Evolutionary conservation across 352 stramenopile genomes (phyloP).

Genomic region (Globisporangium echinulatum): DNA sequence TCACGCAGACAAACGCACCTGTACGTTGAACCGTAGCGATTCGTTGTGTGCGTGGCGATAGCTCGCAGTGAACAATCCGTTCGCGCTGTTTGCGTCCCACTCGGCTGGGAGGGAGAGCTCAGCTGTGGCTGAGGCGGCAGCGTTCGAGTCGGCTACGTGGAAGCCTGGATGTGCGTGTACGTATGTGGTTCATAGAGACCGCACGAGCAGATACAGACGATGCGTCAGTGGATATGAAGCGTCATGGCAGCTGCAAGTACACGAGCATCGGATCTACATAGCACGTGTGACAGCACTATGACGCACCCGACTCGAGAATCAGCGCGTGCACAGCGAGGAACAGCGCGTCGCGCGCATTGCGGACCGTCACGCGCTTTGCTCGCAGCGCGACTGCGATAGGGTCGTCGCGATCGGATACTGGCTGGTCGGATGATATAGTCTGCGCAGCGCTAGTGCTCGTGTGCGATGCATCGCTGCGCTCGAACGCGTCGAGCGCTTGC

Average conservation of each 20-base stretch:
- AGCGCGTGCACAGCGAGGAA: slow-evolving; percentile 68
- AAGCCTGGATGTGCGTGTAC: slow-evolving; percentile 8
- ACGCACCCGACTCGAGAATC: slow-evolving; percentile 59
- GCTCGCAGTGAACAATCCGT: slow-evolving; percentile 47
- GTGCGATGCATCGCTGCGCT: neutral
- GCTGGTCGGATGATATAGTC: slow-evolving; percentile 12
- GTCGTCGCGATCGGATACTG: slow-evolving; percentile 33
- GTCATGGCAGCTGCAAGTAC: neutral
- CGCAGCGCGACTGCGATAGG: slow-evolving; percentile 32
- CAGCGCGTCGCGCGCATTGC: slow-evolving; percentile 49
- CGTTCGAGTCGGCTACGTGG: neutral
- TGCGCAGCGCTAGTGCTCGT: slow-evolving; percentile 1
- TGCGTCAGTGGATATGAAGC: neutral
- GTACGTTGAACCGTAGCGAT: slow-evolving; percentile 48
- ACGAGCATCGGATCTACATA: neutral
- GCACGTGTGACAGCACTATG: neutral
- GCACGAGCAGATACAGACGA: neutral
- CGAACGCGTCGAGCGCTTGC: slow-evolving; percentile 45
- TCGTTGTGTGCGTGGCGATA: slow-evolving; percentile 53
- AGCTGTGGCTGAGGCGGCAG: neutral
- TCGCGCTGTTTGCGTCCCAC: slow-evolving; percentile 54
- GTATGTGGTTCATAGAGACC: too few relatives aligned
- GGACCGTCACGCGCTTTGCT: slow-evolving; percentile 36
- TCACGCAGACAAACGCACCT: slow-evolving; percentile 26
- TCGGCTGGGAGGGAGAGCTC: slow-evolving; percentile 32